phyloP scores from a whole-genome alignment of 2,329 filamentous ascomycete genomes.

The Aschersonia sp. region DNA sequence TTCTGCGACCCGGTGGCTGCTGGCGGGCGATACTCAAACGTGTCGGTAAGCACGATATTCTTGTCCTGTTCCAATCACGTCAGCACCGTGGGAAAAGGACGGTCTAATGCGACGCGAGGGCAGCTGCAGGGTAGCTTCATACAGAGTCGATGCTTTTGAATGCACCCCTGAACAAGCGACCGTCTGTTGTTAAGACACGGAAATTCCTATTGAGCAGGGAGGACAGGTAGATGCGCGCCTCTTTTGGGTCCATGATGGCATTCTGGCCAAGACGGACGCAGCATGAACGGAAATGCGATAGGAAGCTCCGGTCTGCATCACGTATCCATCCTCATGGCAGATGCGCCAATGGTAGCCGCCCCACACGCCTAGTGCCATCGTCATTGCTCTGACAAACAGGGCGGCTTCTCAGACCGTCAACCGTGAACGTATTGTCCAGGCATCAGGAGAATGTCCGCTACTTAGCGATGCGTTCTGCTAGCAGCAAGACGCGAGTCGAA shows the following conservation, averaged over 20 bases:
- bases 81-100: not conserved
- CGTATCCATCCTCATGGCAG: too few species aligned
- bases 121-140: conserved; percentile 17
- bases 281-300: not conserved
- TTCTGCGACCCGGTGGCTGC: conserved; percentile 30
- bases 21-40: conserved; percentile 80
- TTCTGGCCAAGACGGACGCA: not conserved
- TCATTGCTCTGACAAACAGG: not conserved
- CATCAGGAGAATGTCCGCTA: too few species aligned
- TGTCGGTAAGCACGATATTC: conserved; percentile 74
- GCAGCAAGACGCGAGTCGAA: too few species aligned
- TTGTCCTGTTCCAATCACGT: conserved; percentile 42
- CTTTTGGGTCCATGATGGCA: conserved; percentile 30
- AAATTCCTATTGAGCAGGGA: conserved; percentile 66
- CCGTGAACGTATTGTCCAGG: too few species aligned
- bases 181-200: conserved; percentile 66
- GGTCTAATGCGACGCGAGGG: not conserved
- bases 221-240: conserved; percentile 40
- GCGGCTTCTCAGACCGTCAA: too few species aligned
- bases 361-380: not conserved
- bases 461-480: too few species aligned
- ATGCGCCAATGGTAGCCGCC: not conserved
- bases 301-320: not conserved
- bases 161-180: conserved; percentile 74
- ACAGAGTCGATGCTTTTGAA: conserved; percentile 95